Percentiles rank a stretch among this genome's conserved stretches.
These are phyloP conservation scores for Lathyrus aphaca DNA, from an alignment of 306 rosid genomes.

Conservation along the genomic window DNA sequence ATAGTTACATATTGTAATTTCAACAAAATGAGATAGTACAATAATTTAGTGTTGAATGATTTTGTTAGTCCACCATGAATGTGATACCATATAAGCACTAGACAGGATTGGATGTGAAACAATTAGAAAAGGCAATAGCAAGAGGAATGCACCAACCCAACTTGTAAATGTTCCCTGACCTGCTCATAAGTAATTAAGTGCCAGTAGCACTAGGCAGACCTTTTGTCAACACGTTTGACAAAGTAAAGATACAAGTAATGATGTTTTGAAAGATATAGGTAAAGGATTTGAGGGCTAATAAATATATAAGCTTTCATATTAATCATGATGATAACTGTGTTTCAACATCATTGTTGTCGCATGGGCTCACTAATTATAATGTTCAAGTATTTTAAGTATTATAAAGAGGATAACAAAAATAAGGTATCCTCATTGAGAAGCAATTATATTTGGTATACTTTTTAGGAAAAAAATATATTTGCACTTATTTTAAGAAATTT, in stretches of 20 bases:
- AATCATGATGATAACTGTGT: conserved; percentile 7
- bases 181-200: conserved; percentile 44
- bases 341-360: neutral
- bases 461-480: no score
- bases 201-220: conserved; percentile 30
- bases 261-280: conserved; percentile 27
- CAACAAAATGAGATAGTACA: no score
- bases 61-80: no score
- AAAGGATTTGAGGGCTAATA: conserved; percentile 1
- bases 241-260: conserved; percentile 40
- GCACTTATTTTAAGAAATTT: no score
- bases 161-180: conserved; percentile 30
- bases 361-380: conserved; percentile 10
- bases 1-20: no score
- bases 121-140: conserved; percentile 15
- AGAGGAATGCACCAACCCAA: conserved; percentile 37
- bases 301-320: conserved; percentile 28
- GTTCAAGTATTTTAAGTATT: neutral
- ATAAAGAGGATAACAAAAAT: no score
- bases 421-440: no score
- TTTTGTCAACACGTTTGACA: conserved; percentile 51
- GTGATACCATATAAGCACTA: neutral
- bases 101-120: conserved; percentile 20
- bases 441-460: neutral
- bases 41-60: no score